phyloP scores from a whole-genome alignment of 2,329 filamentous ascomycete genomes.

The Fonsecaea pedrosoi region DNA sequence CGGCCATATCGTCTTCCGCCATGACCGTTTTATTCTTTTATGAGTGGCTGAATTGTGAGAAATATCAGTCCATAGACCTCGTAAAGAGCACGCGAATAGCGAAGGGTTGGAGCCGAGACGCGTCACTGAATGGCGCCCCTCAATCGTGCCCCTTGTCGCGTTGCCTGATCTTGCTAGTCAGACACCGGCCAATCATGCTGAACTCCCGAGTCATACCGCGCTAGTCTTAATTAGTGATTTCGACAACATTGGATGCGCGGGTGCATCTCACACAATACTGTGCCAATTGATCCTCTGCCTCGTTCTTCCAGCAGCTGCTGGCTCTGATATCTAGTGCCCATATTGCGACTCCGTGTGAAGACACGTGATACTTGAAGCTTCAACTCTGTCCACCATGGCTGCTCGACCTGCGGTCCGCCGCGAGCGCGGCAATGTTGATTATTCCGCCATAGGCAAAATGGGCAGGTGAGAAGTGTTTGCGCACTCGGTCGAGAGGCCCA shows the following conservation, averaged over 20 bases:
- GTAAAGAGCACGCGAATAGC: neutral
- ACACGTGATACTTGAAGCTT: neutral
- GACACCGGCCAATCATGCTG: conserved; percentile 2
- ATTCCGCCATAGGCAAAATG: conserved; percentile 55
- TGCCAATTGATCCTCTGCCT: neutral
- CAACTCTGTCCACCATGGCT: conserved; percentile 28
- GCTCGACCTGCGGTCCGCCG: conserved; percentile 40
- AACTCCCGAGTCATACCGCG: neutral
- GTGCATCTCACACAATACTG: neutral
- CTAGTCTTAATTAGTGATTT: conserved; percentile 10
- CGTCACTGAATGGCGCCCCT: neutral
- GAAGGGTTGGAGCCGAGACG: neutral
- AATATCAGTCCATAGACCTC: neutral
- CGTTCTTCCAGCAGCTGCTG: no score
- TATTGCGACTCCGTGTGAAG: neutral
- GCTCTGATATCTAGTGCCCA: neutral
- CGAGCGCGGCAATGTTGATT: conserved; percentile 54
- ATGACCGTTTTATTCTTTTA: conserved; percentile 14
- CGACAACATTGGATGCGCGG: conserved; percentile 16
- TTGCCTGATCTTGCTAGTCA: neutral
- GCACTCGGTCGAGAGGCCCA: neutral
- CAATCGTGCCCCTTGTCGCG: neutral
- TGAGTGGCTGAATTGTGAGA: neutral
- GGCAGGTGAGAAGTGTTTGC: conserved; percentile 48
- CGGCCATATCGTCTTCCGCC: conserved; percentile 48